Conservation (phyloP, 495 filamentous ascomycete species). For the Xylaria telfairii region DNA sequence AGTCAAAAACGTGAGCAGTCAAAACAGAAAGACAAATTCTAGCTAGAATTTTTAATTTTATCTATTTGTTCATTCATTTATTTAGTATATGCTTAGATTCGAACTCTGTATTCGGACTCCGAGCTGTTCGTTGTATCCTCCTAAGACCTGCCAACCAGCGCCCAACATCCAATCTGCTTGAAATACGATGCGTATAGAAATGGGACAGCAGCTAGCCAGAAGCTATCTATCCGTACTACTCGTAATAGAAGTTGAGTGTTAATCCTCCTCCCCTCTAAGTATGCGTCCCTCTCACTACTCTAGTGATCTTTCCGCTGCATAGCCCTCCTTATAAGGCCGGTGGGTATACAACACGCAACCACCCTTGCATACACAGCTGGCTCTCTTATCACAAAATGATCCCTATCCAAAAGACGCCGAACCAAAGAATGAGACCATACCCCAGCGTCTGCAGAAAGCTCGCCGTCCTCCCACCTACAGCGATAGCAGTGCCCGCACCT, state of each 20-base stretch:
- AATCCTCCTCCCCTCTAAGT: background rate
- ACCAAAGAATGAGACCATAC: conserved; percentile 11
- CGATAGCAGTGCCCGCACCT: background rate
- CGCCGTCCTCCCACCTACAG: background rate
- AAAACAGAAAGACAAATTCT: background rate
- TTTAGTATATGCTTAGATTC: background rate
- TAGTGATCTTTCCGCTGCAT: background rate
- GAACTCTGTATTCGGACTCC: no score
- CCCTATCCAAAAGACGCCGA: conserved; percentile 8
- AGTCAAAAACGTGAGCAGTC: background rate
- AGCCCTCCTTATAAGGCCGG: no score
- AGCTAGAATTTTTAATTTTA: background rate
- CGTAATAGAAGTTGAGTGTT: no score
- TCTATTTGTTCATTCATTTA: background rate
- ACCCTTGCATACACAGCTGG: background rate
- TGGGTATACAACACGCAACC: background rate
- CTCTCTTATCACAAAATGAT: background rate
- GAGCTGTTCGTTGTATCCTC: no score
- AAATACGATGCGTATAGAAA: background rate
- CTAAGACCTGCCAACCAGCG: background rate
- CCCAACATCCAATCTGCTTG: background rate
- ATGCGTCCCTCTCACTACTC: background rate
- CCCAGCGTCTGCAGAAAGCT: background rate
- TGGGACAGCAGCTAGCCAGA: background rate
- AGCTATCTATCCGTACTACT: background rate